Evolutionary conservation across 2,329 filamentous ascomycete genomes (phyloP).

Genomic region (Falciphora oryzae): DNA sequence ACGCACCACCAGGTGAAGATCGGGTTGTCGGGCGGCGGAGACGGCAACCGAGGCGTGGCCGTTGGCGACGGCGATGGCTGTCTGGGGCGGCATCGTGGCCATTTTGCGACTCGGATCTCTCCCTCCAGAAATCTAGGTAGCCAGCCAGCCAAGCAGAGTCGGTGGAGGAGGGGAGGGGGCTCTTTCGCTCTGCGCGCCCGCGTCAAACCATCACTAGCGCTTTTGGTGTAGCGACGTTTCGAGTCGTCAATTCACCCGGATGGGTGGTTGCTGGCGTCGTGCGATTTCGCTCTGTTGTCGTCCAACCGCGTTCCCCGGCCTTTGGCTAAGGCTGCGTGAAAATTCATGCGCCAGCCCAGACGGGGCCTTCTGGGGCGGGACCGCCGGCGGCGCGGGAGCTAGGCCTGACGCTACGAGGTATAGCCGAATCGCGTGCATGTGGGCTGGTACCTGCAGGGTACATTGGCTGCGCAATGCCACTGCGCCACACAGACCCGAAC

Average conservation of each 20-base stretch:
- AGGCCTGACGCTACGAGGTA: background rate
- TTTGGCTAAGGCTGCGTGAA: background rate
- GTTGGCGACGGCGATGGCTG: conserved; percentile 12
- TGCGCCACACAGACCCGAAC: background rate
- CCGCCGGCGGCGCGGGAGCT: background rate
- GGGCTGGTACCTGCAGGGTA: background rate
- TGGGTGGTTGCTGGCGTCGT: conserved; percentile 1
- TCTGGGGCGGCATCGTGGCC: background rate
- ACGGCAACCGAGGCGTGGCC: conserved; percentile 17
- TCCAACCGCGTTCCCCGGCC: background rate
- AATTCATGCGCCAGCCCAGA: background rate
- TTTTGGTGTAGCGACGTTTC: background rate
- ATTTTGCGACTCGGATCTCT: background rate
- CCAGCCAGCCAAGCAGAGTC: background rate
- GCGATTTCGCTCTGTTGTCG: background rate
- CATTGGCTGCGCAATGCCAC: too few species aligned
- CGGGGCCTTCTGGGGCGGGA: background rate
- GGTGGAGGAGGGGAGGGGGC: too few species aligned
- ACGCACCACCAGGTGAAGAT: conserved; percentile 45
- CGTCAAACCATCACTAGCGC: background rate
- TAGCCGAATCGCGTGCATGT: background rate
- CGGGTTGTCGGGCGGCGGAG: conserved; percentile 22
- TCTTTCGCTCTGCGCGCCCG: background rate
- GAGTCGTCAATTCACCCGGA: background rate
- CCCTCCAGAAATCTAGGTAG: background rate